Evolutionary conservation across 768 basidiomycete species (phyloP).

Genomic region (Auricularia sp.): DNA sequence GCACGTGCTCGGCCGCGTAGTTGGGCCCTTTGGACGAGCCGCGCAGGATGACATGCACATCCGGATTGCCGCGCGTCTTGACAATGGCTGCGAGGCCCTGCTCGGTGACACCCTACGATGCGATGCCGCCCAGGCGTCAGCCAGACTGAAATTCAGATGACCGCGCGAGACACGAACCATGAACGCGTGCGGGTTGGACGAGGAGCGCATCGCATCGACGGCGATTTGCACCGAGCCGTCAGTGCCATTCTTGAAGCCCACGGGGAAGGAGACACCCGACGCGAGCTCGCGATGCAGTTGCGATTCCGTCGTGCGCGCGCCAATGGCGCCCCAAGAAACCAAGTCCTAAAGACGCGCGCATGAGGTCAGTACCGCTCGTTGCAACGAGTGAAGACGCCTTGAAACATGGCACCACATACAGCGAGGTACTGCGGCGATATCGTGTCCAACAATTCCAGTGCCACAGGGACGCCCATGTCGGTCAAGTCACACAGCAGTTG

Average conservation of each 20-base stretch:
- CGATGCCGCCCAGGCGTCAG: neutral
- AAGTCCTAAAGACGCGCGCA: constrained; percentile 25
- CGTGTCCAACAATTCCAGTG: constrained; percentile 86
- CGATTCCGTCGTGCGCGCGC: constrained; percentile 93
- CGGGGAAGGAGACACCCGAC: constrained; percentile 89
- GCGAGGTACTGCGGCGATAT: constrained; percentile 76
- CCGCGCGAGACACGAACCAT: constrained; percentile 39
- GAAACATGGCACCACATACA: constrained; percentile 25
- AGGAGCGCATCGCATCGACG: constrained; percentile 91
- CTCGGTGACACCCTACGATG: neutral
- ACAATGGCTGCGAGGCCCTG: constrained; percentile 81
- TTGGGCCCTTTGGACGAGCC: constrained; percentile 91
- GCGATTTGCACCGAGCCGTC: constrained; percentile 71
- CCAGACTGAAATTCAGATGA: neutral
- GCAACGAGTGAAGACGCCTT: constrained; percentile 25
- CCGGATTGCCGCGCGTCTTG: constrained; percentile 69
- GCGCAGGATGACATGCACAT: constrained; percentile 93
- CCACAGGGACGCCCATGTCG: constrained; percentile 81
- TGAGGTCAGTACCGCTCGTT: neutral
- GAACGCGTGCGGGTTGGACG: constrained; percentile 90
- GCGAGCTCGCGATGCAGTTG: constrained; percentile 96
- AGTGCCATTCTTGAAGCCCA: constrained; percentile 97
- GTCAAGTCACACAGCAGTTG: constrained; percentile 89
- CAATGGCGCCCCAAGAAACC: constrained; percentile 91
- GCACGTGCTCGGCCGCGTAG: constrained; percentile 64